phyloP scores from a whole-genome alignment of 2,329 filamentous ascomycete species.

The Calonectria hawksworthii region DNA sequence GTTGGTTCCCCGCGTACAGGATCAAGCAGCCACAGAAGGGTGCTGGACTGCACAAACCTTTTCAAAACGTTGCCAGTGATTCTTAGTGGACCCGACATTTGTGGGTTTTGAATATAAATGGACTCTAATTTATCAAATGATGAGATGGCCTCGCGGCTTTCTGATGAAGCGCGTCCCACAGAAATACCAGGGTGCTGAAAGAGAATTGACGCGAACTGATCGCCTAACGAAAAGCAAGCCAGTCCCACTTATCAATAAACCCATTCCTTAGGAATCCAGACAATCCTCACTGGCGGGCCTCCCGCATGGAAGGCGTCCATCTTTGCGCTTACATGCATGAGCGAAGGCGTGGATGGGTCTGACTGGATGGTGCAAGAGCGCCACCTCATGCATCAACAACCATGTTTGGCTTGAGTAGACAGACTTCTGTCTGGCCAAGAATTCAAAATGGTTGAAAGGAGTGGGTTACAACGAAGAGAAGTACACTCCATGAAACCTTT shows the following conservation, averaged over 20 bases:
- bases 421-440: background rate
- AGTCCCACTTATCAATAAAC: background rate
- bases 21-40: background rate
- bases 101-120: background rate
- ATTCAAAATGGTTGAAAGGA: background rate
- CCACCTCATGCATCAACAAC: background rate
- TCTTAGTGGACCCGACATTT: background rate
- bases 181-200: background rate
- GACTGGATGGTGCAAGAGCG: background rate
- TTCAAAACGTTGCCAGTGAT: background rate
- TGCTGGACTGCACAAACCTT: background rate
- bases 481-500: background rate
- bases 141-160: background rate
- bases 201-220: background rate
- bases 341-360: background rate
- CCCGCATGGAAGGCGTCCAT: background rate
- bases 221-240: background rate
- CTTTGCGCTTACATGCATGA: background rate
- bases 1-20: background rate
- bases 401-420: background rate
- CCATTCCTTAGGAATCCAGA: too few relatives aligned
- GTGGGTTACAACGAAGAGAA: background rate
- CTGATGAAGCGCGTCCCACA: background rate
- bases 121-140: background rate
- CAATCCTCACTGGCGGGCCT: background rate